Evolutionary conservation across 2,329 filamentous ascomycete genomes (phyloP).

Genomic region (Colletotrichum horii): DNA sequence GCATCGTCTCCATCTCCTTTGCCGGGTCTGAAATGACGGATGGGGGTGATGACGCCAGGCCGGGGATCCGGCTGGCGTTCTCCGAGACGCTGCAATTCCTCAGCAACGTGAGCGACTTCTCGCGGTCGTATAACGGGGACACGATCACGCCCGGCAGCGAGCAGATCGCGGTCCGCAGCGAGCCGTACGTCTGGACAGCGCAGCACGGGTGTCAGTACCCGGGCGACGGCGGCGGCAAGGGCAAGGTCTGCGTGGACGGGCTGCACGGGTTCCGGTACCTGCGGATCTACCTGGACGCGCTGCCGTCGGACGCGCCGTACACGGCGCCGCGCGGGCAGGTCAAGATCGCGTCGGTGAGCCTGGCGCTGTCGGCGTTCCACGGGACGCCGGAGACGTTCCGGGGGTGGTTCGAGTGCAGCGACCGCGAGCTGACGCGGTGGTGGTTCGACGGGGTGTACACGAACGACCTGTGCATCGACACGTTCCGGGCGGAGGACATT

Average conservation of each 20-base stretch:
- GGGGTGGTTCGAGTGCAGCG: conserved; percentile 59
- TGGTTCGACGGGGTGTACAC: conserved; percentile 61
- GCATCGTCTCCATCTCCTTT: conserved; percentile 47
- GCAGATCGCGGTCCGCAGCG: conserved; percentile 50
- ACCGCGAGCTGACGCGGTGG: conserved; percentile 52
- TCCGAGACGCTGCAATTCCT: conserved; percentile 54
- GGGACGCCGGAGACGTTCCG: conserved; percentile 54
- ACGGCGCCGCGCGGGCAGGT: conserved; percentile 47
- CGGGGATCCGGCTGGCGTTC: conserved; percentile 51
- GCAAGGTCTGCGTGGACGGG: conserved; percentile 54
- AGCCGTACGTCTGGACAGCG: conserved; percentile 50
- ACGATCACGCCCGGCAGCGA: conserved; percentile 51
- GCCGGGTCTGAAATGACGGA: conserved; percentile 33
- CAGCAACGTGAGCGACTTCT: conserved; percentile 50
- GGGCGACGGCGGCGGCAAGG: conserved; percentile 19
- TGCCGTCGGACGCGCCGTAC: conserved; percentile 47
- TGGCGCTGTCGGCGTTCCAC: conserved; percentile 49
- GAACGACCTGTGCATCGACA: conserved; percentile 52
- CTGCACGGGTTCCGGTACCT: conserved; percentile 59
- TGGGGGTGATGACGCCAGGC: conserved; percentile 27
- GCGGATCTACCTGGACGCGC: conserved; percentile 50
- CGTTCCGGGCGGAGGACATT: conserved; percentile 51
- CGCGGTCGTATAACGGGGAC: conserved; percentile 47
- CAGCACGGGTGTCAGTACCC: conserved; percentile 45
- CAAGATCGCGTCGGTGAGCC: conserved; percentile 43